Evolutionary conservation across 179 eudicot species (phyloP).

Genomic region (Corrigiola litoralis): DNA sequence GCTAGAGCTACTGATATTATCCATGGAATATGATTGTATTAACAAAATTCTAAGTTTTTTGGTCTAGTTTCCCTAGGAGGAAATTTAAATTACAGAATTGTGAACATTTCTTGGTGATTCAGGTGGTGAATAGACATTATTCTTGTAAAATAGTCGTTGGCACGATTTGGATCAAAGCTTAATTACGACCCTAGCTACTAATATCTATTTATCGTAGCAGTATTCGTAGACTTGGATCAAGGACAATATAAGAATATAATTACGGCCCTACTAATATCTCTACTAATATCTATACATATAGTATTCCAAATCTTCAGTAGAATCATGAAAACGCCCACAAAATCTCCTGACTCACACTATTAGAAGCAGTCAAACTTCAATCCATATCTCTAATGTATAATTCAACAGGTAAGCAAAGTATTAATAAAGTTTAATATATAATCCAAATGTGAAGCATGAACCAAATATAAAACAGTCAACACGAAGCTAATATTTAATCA

Average conservation of each 20-base stretch:
- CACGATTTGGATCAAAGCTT: conserved; percentile 4
- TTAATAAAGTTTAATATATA: neutral
- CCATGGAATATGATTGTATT: conserved; percentile 1
- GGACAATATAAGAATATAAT: too few species aligned
- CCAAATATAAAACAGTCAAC: neutral
- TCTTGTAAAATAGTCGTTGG: neutral
- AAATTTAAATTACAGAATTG: neutral
- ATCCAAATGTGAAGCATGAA: neutral
- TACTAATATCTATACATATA: too few species aligned
- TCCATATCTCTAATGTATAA: neutral
- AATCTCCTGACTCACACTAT: too few species aligned
- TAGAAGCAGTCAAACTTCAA: neutral
- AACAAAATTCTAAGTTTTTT: neutral
- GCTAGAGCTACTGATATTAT: conserved; percentile 2
- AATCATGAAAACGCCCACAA: too few species aligned
- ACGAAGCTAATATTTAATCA: neutral
- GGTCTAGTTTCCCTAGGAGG: neutral
- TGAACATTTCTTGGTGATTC: neutral
- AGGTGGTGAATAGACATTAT: neutral
- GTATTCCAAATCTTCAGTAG: too few species aligned
- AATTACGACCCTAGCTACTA: neutral
- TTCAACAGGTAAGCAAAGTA: conserved; percentile 1
- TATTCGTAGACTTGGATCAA: too few species aligned
- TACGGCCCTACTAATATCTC: too few species aligned
- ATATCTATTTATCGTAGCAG: too few species aligned